These are phyloP conservation scores for Aureobasidium vineae DNA, from an alignment of 2,329 filamentous ascomycete genomes.

Conservation along the genomic window DNA sequence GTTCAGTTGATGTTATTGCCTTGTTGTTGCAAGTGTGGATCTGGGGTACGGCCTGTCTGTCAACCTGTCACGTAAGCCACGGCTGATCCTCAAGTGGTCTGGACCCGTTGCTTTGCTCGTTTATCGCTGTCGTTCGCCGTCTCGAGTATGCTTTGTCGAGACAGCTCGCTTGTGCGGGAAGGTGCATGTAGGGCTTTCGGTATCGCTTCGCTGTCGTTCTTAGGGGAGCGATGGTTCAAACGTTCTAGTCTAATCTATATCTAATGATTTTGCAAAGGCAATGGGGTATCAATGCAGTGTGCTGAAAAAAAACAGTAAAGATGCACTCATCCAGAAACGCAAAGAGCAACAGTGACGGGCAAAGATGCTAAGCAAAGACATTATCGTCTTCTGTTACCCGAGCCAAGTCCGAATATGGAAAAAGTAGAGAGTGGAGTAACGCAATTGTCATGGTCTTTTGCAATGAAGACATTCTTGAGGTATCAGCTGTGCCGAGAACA, in stretches of 20 bases:
- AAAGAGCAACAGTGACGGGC: background rate
- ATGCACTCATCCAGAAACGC: background rate
- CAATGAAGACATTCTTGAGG: background rate
- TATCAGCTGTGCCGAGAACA: background rate
- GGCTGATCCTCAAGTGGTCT: background rate
- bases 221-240: background rate
- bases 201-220: background rate
- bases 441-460: background rate
- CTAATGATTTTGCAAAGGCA: background rate
- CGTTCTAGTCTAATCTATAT: constrained; percentile 3
- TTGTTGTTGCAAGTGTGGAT: no score
- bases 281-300: constrained; percentile 1
- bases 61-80: background rate
- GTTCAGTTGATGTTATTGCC: no score
- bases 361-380: background rate
- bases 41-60: background rate
- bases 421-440: background rate
- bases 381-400: constrained; percentile 1
- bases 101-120: background rate
- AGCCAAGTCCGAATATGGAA: background rate
- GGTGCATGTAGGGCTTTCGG: background rate
- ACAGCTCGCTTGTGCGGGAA: background rate
- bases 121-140: background rate
- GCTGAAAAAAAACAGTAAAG: background rate
- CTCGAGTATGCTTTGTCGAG: background rate